Evolutionary conservation across 2,329 filamentous ascomycete species (phyloP).

Genomic region (Colletotrichum orchidophilum): DNA sequence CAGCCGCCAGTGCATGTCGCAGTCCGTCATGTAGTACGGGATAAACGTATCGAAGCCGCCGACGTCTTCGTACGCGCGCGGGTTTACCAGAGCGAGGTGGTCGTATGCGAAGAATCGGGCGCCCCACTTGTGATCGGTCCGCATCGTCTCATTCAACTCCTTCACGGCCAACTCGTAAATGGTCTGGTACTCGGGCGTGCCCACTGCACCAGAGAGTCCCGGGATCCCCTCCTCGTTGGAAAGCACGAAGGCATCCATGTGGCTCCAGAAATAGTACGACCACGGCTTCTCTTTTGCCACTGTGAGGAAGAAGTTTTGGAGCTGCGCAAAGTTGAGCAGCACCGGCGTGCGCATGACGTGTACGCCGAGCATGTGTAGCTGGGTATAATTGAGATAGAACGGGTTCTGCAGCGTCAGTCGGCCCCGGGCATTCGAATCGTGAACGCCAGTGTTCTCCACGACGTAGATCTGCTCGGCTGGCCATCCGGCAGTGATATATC

Average conservation of each 20-base stretch:
- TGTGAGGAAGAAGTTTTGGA: slow-evolving; percentile 63
- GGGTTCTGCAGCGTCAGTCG: slow-evolving; percentile 63
- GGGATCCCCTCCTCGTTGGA: slow-evolving; percentile 49
- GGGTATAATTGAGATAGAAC: slow-evolving; percentile 63
- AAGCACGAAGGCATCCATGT: slow-evolving; percentile 61
- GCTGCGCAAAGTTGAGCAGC: slow-evolving; percentile 62
- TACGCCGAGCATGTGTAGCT: slow-evolving; percentile 59
- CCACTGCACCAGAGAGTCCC: slow-evolving; percentile 37
- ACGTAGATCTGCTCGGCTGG: slow-evolving; percentile 65
- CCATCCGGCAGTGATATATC: slow-evolving; percentile 69
- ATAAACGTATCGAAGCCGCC: slow-evolving; percentile 67
- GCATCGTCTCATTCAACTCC: slow-evolving; percentile 45
- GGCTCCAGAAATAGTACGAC: slow-evolving; percentile 64
- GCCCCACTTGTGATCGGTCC: slow-evolving; percentile 54
- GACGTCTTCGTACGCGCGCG: slow-evolving; percentile 57
- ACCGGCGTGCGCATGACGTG: slow-evolving; percentile 61
- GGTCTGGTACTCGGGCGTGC: slow-evolving; percentile 50
- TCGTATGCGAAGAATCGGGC: slow-evolving; percentile 67
- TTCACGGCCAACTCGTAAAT: slow-evolving; percentile 51
- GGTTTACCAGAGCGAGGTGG: slow-evolving; percentile 65
- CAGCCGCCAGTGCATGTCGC: slow-evolving; percentile 62
- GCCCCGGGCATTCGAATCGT: slow-evolving; percentile 59
- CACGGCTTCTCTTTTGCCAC: slow-evolving; percentile 54
- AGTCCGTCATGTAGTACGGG: slow-evolving; percentile 67
- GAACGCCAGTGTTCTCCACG: slow-evolving; percentile 67